Percentiles rank a stretch among this genome's conserved stretches.
phyloP scores from a whole-genome alignment of 192 early-diverging fungal species.

The Coemansia sp. region DNA sequence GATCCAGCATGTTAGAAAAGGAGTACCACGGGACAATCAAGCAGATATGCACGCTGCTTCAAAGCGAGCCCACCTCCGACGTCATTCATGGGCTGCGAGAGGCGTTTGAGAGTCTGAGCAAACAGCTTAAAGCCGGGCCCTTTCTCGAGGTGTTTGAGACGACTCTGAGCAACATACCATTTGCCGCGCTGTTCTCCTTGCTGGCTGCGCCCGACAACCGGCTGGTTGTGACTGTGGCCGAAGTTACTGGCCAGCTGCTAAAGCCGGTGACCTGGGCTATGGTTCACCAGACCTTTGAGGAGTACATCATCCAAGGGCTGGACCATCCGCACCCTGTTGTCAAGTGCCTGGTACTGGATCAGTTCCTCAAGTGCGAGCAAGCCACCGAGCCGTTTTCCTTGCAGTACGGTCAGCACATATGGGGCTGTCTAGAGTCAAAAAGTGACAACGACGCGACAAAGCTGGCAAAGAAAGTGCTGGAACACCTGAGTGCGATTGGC shows the following conservation, averaged over 20 bases:
- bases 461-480: constrained; percentile 27
- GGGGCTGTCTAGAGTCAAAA: constrained; percentile 36
- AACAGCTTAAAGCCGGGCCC: constrained; percentile 37
- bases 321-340: constrained; percentile 44
- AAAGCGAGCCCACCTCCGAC: constrained; percentile 43
- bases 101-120: constrained; percentile 33
- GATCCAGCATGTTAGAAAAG: constrained; percentile 22
- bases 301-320: constrained; percentile 48
- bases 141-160: constrained; percentile 50
- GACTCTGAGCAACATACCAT: constrained; percentile 41
- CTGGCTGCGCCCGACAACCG: constrained; percentile 38
- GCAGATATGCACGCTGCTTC: constrained; percentile 43
- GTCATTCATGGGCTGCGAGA: constrained; percentile 37
- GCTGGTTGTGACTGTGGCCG: constrained; percentile 37
- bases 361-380: constrained; percentile 43
- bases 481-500: constrained; percentile 17
- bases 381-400: constrained; percentile 31
- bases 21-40: constrained; percentile 33
- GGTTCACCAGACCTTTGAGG: constrained; percentile 47
- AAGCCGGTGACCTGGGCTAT: constrained; percentile 42
- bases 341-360: constrained; percentile 36
- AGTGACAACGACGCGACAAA: constrained; percentile 30
- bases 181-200: constrained; percentile 45
- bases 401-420: constrained; percentile 39
- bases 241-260: constrained; percentile 35